phyloP scores from a whole-genome alignment of 2,329 filamentous ascomycete genomes.

The Ophiostoma montium region DNA sequence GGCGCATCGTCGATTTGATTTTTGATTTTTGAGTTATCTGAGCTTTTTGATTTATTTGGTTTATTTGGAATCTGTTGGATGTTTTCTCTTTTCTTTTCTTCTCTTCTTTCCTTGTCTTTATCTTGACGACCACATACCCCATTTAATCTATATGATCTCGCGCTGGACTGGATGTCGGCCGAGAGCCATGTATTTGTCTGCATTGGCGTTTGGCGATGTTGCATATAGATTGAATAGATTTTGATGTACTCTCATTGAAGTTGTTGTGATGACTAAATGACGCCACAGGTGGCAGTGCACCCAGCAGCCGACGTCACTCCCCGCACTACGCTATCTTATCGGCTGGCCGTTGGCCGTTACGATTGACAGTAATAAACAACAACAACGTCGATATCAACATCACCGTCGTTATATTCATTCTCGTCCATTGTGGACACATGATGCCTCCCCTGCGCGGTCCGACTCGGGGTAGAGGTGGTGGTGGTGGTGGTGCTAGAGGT shows the following conservation, averaged over 20 bases:
- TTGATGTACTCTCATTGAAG: too few species aligned
- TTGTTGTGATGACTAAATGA: not conserved
- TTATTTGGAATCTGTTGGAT: not conserved
- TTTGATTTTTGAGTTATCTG: not conserved
- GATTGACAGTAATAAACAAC: not conserved
- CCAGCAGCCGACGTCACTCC: slow-evolving; percentile 1
- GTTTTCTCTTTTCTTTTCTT: not conserved
- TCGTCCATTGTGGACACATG: not conserved
- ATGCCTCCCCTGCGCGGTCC: slow-evolving; percentile 20
- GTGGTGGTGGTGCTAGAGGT: too few species aligned
- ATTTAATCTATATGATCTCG: not conserved
- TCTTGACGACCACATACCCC: not conserved
- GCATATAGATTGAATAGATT: not conserved
- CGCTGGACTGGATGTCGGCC: slow-evolving; percentile 8
- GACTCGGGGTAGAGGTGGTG: slow-evolving; percentile 32
- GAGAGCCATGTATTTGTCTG: not conserved
- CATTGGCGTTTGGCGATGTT: too few species aligned
- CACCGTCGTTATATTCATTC: too few species aligned
- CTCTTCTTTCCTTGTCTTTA: not conserved
- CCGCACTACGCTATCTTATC: not conserved
- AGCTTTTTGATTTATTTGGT: not conserved
- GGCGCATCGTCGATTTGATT: not conserved
- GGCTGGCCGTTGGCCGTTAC: too few species aligned
- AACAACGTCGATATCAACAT: not conserved
- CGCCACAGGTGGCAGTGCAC: too few species aligned